Percentiles rank a stretch among this genome's conserved stretches.
phyloP scores from a whole-genome alignment of 768 basidiomycete genomes.

The Phaffia tasmanica region DNA sequence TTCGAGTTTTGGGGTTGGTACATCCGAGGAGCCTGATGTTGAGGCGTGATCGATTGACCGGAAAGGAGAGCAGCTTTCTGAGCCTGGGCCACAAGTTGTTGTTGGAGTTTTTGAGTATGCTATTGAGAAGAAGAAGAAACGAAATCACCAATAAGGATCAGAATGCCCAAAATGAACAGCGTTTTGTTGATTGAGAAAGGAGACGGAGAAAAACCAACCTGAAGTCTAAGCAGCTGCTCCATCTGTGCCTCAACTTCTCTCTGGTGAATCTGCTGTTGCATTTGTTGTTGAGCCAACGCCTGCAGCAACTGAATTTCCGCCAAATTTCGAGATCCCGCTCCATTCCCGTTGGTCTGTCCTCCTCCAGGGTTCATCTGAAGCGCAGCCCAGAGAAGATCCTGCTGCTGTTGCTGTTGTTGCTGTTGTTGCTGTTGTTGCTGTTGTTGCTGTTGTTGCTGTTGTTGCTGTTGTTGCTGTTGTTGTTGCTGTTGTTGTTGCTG shows the following conservation, averaged over 20 bases:
- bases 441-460: conserved; percentile 18
- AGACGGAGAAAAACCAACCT: conserved; percentile 6
- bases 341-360: conserved; percentile 1
- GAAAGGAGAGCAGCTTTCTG: conserved; percentile 23
- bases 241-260: conserved; percentile 21
- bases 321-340: not conserved
- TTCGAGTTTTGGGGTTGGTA: not conserved
- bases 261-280: conserved; percentile 22
- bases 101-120: conserved; percentile 26
- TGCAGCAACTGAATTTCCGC: conserved; percentile 25
- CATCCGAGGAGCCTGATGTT: not conserved
- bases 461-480: conserved; percentile 9
- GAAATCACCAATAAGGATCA: not conserved
- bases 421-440: conserved; percentile 12
- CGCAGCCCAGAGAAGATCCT: conserved; percentile 20
- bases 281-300: conserved; percentile 8
- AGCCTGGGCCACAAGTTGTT: conserved; percentile 22
- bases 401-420: conserved; percentile 19
- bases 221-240: conserved; percentile 24
- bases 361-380: conserved; percentile 16
- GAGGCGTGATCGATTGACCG: conserved; percentile 11
- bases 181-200: not conserved
- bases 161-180: not conserved
- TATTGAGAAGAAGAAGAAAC: not conserved
- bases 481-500: conserved; percentile 1